phyloP scores from a whole-genome alignment of 2,329 filamentous ascomycete species.

The Colletotrichum gloeosporioides region DNA sequence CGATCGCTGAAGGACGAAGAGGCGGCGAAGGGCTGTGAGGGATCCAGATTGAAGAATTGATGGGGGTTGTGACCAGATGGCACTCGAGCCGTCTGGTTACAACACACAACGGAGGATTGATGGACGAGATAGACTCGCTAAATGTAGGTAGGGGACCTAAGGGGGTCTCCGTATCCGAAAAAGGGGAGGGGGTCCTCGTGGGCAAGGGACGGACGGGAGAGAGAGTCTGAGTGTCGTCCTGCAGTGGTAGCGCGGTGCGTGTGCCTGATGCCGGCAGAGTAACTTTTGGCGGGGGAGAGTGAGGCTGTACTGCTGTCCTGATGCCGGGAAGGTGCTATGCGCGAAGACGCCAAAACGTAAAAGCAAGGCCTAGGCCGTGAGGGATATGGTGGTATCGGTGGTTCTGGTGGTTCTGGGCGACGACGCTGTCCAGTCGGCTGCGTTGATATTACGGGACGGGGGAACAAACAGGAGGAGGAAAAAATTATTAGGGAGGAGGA shows the following conservation, averaged over 20 bases:
- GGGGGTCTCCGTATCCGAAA: constrained; percentile 20
- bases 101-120: constrained; percentile 3
- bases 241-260: neutral
- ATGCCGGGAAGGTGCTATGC: neutral
- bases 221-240: neutral
- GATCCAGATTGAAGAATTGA: constrained; percentile 23
- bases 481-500: constrained; percentile 10
- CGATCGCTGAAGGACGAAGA: constrained; percentile 30
- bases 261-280: neutral
- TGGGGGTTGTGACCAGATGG: constrained; percentile 24
- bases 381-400: neutral
- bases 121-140: constrained; percentile 14
- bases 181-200: constrained; percentile 6
- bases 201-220: neutral
- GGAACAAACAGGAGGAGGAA: neutral
- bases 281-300: neutral
- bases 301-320: constrained; percentile 14
- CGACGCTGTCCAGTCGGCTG: constrained; percentile 1
- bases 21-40: constrained; percentile 18
- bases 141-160: neutral
- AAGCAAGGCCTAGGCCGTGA: neutral
- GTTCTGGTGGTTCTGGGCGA: neutral
- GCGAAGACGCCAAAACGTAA: neutral
- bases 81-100: constrained; percentile 23
- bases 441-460: constrained; percentile 1